Evolutionary conservation across 2,329 filamentous ascomycete genomes (phyloP).

Genomic region (Whalleya microplaca): DNA sequence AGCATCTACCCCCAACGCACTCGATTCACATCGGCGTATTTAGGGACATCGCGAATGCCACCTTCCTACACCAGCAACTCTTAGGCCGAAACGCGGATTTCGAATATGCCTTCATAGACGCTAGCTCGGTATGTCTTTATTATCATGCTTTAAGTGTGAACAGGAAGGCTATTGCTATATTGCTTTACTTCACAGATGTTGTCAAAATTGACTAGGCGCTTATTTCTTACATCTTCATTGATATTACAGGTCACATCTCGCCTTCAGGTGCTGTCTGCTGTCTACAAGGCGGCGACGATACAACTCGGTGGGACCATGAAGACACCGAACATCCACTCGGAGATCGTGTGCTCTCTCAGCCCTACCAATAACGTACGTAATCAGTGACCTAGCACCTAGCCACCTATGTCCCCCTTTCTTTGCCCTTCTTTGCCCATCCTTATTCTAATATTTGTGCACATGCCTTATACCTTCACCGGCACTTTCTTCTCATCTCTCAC

Average conservation of each 20-base stretch:
- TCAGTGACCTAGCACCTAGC: not conserved
- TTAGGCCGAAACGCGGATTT: constrained; percentile 82
- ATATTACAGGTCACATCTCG: constrained; percentile 67
- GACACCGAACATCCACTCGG: constrained; percentile 86
- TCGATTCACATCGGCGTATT: constrained; percentile 77
- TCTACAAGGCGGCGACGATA: constrained; percentile 76
- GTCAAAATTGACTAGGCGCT: not conserved
- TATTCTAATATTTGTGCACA: too few species aligned
- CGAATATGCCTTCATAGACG: constrained; percentile 94
- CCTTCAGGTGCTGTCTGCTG: constrained; percentile 73
- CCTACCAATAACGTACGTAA: constrained; percentile 76
- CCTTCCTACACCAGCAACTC: constrained; percentile 80
- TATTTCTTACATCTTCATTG: not conserved
- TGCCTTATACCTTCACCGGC: constrained; percentile 1
- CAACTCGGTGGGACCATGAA: constrained; percentile 65
- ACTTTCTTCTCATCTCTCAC: constrained; percentile 3
- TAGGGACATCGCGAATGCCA: constrained; percentile 74
- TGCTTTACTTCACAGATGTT: too few species aligned
- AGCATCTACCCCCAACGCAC: constrained; percentile 72
- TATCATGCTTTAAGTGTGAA: constrained; percentile 15
- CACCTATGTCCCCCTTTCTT: not conserved
- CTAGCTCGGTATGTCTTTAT: constrained; percentile 70
- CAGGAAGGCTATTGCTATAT: not conserved
- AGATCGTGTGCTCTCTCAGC: constrained; percentile 80
- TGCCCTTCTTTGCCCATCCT: not conserved